Base-by-base conservation (phyloP, 1,284 basidiomycete genomes). In the Ceratobasidium sp. region DNA sequence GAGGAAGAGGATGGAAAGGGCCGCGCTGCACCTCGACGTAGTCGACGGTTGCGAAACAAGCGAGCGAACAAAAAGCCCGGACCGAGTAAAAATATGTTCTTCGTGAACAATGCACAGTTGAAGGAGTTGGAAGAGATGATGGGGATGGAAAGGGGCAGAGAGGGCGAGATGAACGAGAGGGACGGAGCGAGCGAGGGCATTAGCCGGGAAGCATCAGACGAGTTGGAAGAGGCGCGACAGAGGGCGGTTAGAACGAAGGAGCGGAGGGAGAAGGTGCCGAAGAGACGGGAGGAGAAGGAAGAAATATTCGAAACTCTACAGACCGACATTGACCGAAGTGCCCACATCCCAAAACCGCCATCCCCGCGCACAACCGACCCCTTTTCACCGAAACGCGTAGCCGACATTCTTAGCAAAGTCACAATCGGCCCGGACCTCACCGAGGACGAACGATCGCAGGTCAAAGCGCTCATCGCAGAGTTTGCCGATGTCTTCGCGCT, bases 311-410 rank as follows among this genome's bases (percentile, higher is more conserved):
- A 57, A 20, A 20, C n/a, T 20, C 20, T 57, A n/a, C 38, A 40
- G 26, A 69, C 40, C 7, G 38, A 7, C 13, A 42, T 40, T 2
- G 67, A 56, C 4, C 67, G 56, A 48, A 54, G 40, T n/a, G 33
- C 50, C 20, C 67, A 69, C 50, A 23, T 54, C n/a, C 67, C 67
- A 12, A n/a, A 13, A 15, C 54, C 48, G 3, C 67, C n/a, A 4
- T 69, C 50, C 4, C 23, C 15, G 3, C 50, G 82, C 0, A 48
- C 62, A 1, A 79, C 78, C 0, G 78, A 83, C 40, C 82, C 81
- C 10, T 82, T 82, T 77, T 78, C 82, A 28, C 76, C 80, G 7
- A 77, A 76, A 44, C 79, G 82, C 12, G 80, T 84, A 0, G 76
- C 71, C 0, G 79, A 83, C 40, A 81, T 85, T 6, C 77, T 83